Evolutionary conservation across 495 filamentous ascomycete species (phyloP).

Genomic region (Friedmanniomyces endolithicus): DNA sequence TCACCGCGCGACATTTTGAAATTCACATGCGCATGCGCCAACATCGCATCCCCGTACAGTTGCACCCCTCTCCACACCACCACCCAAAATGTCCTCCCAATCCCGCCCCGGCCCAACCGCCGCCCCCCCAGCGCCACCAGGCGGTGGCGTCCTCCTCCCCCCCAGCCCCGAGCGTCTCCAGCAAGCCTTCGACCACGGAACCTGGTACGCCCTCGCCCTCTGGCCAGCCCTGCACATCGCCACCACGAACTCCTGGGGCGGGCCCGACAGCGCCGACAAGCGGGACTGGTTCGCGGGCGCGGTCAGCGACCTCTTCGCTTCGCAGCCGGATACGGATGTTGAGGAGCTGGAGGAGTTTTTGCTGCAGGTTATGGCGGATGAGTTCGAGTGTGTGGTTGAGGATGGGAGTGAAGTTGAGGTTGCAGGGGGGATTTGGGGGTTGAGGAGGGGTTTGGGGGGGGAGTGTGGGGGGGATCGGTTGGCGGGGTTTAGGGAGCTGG

Average conservation of each 20-base stretch:
- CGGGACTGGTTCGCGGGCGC: conserved; percentile 92
- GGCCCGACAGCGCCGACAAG: conserved; percentile 71
- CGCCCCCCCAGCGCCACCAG: too few relatives aligned
- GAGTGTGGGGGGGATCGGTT: conserved; percentile 5
- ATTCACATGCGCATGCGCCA: too few relatives aligned
- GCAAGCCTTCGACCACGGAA: conserved; percentile 43
- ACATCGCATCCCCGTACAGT: too few relatives aligned
- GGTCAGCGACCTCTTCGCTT: conserved; percentile 65
- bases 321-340: conserved; percentile 58
- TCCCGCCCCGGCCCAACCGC: background rate
- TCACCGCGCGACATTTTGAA: too few relatives aligned
- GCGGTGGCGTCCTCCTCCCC: conserved; percentile 13
- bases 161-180: conserved; percentile 29
- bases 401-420: conserved; percentile 71
- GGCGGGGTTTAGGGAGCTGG: conserved; percentile 56
- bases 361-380: conserved; percentile 82
- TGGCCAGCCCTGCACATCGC: conserved; percentile 83
- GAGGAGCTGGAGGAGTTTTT: conserved; percentile 73
- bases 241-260: conserved; percentile 79
- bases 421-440: conserved; percentile 55
- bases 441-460: conserved; percentile 46
- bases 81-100: conserved; percentile 1
- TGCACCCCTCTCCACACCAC: too few relatives aligned
- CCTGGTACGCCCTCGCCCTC: conserved; percentile 63
- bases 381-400: conserved; percentile 84